A percentile compares a stretch with the other conserved stretches of the same genome.
phyloP scores from a whole-genome alignment of 225 moss, liverwort and hornwort genomes.

The Sphagnum tenellum region DNA sequence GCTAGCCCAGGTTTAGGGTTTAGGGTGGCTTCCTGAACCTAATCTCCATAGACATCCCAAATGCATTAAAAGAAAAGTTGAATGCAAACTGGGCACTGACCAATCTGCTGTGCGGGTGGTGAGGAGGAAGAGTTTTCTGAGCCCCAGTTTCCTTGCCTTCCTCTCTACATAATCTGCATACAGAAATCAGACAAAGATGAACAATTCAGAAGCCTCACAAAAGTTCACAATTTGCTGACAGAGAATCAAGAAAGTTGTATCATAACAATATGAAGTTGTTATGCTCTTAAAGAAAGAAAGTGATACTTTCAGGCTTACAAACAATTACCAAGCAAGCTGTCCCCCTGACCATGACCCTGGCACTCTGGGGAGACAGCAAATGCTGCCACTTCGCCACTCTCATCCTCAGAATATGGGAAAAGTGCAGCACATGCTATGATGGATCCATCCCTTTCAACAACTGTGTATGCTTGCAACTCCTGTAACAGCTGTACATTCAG shows the following conservation, averaged over 20 bases:
- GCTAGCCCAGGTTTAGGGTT: too few relatives aligned
- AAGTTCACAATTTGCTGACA: too few relatives aligned
- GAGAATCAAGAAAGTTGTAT: too few relatives aligned
- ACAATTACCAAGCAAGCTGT: conserved; percentile 66
- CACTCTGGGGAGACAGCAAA: conserved; percentile 93
- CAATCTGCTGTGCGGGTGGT: conserved; percentile 92
- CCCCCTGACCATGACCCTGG: conserved; percentile 78
- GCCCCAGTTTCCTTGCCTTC: conserved; percentile 49
- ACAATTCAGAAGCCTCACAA: too few relatives aligned
- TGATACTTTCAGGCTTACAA: neutral
- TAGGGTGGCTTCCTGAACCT: neutral
- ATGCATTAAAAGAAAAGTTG: neutral
- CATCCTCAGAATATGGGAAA: conserved; percentile 36
- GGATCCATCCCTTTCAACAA: conserved; percentile 93
- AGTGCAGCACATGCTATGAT: conserved; percentile 88
- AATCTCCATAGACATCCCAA: neutral
- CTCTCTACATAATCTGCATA: conserved; percentile 65
- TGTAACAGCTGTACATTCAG: conserved; percentile 43
- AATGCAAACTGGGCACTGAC: conserved; percentile 22
- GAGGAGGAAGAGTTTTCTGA: conserved; percentile 68
- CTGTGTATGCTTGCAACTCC: conserved; percentile 60
- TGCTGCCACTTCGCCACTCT: conserved; percentile 82
- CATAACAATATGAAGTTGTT: too few relatives aligned
- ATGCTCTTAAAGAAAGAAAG: too few relatives aligned
- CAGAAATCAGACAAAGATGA: too few relatives aligned